Evolutionary conservation across 1,284 basidiomycete genomes (phyloP), one percentile per base, ranked within the genome.

Genomic region (Somion occarium): DNA sequence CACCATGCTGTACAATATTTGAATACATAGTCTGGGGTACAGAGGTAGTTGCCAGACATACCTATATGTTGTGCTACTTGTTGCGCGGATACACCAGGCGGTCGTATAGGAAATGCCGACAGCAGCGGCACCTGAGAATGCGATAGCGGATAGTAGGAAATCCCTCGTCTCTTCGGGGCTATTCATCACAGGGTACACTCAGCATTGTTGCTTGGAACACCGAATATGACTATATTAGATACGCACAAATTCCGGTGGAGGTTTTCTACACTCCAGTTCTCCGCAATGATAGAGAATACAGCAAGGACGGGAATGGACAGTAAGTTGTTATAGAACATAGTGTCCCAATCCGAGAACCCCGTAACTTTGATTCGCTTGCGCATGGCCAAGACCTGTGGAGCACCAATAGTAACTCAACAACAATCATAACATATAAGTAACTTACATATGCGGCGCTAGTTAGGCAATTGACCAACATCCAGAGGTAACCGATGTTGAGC

Each of bases 261-360:
- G 63, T 87, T 94, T 52, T 82, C 85, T 4, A 74, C 70, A 46
- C 88, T 83, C 97, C 97, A 99, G 66, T 98, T 85, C 70, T 99
- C 97, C 38, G 89, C 73, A 49, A 95, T 60, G 56, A 99, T 64
- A 13, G 94, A 97, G 65, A 89, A 91, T 53, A 94, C 60, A 38
- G 82, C 75, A 39, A 99, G 76, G 34, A 98, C 83, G 39, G 97
- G 94, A 60, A 99, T 93, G 30, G 93, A 97, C 46, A 99, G 76
- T 48, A 98, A 70, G 71, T 99, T 99, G 76, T 98, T 98, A 77
- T 98, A 99, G 73, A 94, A 98, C 96, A 99, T 98, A 23, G 95
- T 91, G 66, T 99, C 97, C 95, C 94, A 98, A 67, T 99, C 96
- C 55, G 94, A 96, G 75, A 99, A 99, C 38, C 93, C 93, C n/a